These are phyloP conservation scores for Gaillardinia entomophila DNA, from an alignment of 805 yeast species.

Conservation along the genomic window DNA sequence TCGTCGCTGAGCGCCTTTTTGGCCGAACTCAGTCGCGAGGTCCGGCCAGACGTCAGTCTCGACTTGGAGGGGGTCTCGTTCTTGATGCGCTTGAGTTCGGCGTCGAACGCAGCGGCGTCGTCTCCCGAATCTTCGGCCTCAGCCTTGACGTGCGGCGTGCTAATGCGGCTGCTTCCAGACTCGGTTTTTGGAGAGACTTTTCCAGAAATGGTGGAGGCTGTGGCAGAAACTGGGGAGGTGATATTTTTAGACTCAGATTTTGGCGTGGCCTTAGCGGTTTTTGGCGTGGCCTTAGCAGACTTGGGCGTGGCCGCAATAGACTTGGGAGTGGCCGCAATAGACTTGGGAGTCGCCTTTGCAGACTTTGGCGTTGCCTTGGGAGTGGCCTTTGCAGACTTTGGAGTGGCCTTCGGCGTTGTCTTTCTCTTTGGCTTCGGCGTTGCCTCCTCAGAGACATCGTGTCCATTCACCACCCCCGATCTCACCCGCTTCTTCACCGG, in stretches of 20 bases:
- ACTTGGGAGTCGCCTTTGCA: slow-evolving; percentile 1
- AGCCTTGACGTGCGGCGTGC: slow-evolving; percentile 10
- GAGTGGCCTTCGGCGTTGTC: not conserved
- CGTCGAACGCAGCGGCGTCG: not conserved
- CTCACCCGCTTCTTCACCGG: slow-evolving; percentile 1
- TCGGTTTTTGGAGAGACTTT: slow-evolving; percentile 1
- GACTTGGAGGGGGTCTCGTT: not conserved
- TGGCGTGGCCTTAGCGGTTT: too few relatives aligned
- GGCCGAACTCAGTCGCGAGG: too few relatives aligned
- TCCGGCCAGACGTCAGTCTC: not conserved
- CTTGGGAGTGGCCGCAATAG: slow-evolving; percentile 2
- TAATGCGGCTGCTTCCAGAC: slow-evolving; percentile 1
- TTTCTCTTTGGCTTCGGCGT: slow-evolving; percentile 1
- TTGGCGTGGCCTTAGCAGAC: not conserved
- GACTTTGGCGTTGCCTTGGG: slow-evolving; percentile 4
- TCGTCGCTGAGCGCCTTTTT: not conserved
- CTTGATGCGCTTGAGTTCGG: not conserved
- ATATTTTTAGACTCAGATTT: too few relatives aligned
- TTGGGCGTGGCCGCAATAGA: slow-evolving; percentile 1
- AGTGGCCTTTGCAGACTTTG: not conserved
- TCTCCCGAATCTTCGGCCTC: not conserved
- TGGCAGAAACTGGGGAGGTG: not conserved
- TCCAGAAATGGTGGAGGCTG: slow-evolving; percentile 1
- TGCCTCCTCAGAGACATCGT: slow-evolving; percentile 5
- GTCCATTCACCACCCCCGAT: not conserved